Percentiles rank a stretch among this genome's conserved stretches.
Evolutionary conservation across 345 rosid species (phyloP).

Genomic region (Nephelium lappaceum): DNA sequence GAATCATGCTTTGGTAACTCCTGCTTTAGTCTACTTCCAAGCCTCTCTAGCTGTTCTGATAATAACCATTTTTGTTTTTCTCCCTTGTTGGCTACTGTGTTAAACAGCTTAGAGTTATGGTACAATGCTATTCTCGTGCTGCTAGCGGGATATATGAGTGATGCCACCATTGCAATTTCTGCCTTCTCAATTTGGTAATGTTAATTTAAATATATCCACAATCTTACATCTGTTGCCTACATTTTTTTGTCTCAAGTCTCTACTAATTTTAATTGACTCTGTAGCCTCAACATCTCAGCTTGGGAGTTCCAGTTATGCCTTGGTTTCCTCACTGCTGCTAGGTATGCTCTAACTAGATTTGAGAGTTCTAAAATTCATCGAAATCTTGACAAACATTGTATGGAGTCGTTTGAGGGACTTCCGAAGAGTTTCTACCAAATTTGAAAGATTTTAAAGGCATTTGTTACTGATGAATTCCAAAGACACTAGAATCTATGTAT

Average conservation of each 20-base stretch:
- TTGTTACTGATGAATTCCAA: no score
- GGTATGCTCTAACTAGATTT: slow-evolving; percentile 29
- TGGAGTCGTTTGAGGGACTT: neutral
- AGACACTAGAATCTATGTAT: no score
- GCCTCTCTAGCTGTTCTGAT: no score
- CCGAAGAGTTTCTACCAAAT: no score
- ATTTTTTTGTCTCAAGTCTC: neutral
- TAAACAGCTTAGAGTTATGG: slow-evolving; percentile 77
- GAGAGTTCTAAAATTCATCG: no score
- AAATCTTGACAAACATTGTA: no score
- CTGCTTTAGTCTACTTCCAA: no score
- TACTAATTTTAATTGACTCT: neutral
- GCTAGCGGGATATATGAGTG: slow-evolving; percentile 70
- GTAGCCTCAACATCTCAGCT: slow-evolving; percentile 42
- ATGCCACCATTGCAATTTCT: slow-evolving; percentile 61
- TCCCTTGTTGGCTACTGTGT: neutral
- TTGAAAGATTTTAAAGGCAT: no score
- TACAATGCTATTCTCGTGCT: slow-evolving; percentile 65
- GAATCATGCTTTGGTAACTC: slow-evolving; percentile 60
- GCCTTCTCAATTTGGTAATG: slow-evolving; percentile 90
- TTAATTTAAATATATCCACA: neutral
- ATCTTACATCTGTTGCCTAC: neutral
- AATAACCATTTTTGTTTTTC: no score
- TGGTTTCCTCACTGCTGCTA: slow-evolving; percentile 58
- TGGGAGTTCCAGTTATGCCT: slow-evolving; percentile 61